These are phyloP conservation scores for Neurospora cerealis DNA, from an alignment of 495 filamentous ascomycete species.

Conservation along the genomic window DNA sequence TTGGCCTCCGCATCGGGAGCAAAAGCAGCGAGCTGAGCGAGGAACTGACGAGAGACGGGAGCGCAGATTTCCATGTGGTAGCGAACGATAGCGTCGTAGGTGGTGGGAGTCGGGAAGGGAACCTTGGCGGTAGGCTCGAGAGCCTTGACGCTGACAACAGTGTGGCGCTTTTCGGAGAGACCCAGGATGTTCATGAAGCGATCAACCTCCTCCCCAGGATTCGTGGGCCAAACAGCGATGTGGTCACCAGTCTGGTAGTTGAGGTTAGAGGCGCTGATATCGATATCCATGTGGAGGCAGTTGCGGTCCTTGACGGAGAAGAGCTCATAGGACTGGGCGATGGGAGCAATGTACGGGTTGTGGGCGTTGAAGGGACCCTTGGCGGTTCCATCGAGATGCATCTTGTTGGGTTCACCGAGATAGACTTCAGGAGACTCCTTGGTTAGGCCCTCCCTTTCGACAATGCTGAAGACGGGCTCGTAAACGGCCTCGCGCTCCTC, in stretches of 20 bases:
- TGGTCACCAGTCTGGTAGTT: conserved; percentile 95
- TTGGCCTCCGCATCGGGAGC: conserved; percentile 77
- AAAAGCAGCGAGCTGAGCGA: conserved; percentile 79
- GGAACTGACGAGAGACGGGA: conserved; percentile 91
- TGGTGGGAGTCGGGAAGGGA: conserved; percentile 94
- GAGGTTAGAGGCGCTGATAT: conserved; percentile 75
- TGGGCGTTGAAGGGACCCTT: conserved; percentile 93
- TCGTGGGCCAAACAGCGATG: conserved; percentile 95
- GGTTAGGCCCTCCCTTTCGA: conserved; percentile 62
- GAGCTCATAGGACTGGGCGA: conserved; percentile 78
- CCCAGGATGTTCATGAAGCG: conserved; percentile 75
- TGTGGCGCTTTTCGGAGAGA: conserved; percentile 64
- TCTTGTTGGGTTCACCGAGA: conserved; percentile 92
- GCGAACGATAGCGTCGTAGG: conserved; percentile 84
- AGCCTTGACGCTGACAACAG: conserved; percentile 81
- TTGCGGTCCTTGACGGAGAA: conserved; percentile 90
- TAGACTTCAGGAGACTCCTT: conserved; percentile 81
- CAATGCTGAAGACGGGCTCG: conserved; percentile 81
- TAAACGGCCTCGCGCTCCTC: conserved; percentile 96
- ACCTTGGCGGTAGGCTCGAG: conserved; percentile 95
- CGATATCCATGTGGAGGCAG: conserved; percentile 95
- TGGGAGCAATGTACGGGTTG: conserved; percentile 95
- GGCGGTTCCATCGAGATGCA: conserved; percentile 74
- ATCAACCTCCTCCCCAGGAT: conserved; percentile 85
- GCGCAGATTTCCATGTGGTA: conserved; percentile 98